Evolutionary conservation across 306 rosid species (phyloP).

Genomic region (Acacia crassicarpa): DNA sequence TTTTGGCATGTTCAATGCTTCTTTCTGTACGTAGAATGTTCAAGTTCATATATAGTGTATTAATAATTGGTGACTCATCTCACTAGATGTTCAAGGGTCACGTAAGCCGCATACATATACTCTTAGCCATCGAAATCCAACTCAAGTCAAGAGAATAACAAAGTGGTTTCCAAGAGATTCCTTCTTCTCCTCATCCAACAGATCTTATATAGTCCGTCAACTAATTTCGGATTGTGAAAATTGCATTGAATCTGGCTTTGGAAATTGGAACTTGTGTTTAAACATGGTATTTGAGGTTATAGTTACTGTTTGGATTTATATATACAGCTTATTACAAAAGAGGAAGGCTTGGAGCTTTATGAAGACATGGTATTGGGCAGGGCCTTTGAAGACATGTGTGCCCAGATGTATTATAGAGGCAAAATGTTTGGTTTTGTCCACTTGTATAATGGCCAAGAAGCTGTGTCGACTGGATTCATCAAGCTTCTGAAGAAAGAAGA

Average conservation of each 20-base stretch:
- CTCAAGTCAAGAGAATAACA: neutral
- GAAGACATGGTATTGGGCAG: slow-evolving; percentile 93
- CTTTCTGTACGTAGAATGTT: neutral
- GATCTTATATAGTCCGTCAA: neutral
- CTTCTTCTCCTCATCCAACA: neutral
- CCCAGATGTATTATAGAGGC: slow-evolving; percentile 94
- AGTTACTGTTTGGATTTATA: slow-evolving; percentile 18
- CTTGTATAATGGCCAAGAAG: slow-evolving; percentile 95
- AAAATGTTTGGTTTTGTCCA: slow-evolving; percentile 94
- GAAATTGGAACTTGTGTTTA: neutral
- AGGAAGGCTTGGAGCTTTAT: slow-evolving; percentile 77
- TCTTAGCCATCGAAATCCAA: neutral
- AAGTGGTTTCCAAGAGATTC: neutral
- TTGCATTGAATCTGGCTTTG: neutral
- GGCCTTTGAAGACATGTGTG: slow-evolving; percentile 89
- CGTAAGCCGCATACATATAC: neutral
- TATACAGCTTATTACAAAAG: slow-evolving; percentile 73
- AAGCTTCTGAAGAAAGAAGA: slow-evolving; percentile 74
- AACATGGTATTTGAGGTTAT: neutral
- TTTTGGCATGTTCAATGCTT: neutral
- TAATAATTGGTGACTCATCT: neutral
- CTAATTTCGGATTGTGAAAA: slow-evolving; percentile 16
- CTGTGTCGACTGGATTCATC: slow-evolving; percentile 90
- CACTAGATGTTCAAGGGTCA: neutral
- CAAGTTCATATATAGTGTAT: neutral